Evolutionary conservation across 2,329 filamentous ascomycete species (phyloP).

Genomic region (Nigrograna mackinnonii): DNA sequence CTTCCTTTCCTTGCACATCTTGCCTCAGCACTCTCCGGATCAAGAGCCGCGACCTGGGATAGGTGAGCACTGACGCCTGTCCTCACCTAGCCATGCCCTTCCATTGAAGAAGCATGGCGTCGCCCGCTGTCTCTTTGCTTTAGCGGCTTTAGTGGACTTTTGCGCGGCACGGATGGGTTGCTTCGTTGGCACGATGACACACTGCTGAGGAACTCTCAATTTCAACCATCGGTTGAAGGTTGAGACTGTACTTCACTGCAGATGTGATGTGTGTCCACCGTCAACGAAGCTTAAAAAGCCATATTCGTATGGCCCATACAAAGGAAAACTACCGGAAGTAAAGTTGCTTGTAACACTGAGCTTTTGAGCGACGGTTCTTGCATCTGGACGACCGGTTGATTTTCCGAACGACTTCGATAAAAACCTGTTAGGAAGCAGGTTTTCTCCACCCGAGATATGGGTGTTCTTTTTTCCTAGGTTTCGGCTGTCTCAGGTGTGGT

Average conservation of each 20-base stretch:
- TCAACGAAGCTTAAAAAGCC: constrained; percentile 1
- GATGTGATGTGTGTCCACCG: not conserved
- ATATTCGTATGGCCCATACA: not conserved
- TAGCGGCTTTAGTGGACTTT: too few relatives aligned
- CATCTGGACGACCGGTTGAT: too few relatives aligned
- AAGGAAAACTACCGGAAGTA: not conserved
- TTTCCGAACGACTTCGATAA: constrained; percentile 1
- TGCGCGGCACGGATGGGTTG: too few relatives aligned
- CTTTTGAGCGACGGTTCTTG: too few relatives aligned
- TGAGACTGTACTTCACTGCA: not conserved
- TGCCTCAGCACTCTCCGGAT: too few relatives aligned
- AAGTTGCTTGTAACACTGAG: too few relatives aligned
- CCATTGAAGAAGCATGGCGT: not conserved
- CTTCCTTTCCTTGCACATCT: too few relatives aligned
- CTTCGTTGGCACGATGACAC: not conserved
- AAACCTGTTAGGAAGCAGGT: not conserved
- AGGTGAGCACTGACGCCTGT: constrained; percentile 2
- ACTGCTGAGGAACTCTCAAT: not conserved
- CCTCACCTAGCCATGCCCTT: constrained; percentile 2
- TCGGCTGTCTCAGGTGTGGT: constrained; percentile 1
- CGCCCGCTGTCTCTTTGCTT: too few relatives aligned
- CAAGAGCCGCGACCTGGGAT: constrained; percentile 1
- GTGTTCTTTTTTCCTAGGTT: constrained; percentile 1
- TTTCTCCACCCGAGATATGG: constrained; percentile 1
- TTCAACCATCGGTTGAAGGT: not conserved